Conservation (phyloP, 805 yeast genomes). For the Alloascoidea africana region DNA sequence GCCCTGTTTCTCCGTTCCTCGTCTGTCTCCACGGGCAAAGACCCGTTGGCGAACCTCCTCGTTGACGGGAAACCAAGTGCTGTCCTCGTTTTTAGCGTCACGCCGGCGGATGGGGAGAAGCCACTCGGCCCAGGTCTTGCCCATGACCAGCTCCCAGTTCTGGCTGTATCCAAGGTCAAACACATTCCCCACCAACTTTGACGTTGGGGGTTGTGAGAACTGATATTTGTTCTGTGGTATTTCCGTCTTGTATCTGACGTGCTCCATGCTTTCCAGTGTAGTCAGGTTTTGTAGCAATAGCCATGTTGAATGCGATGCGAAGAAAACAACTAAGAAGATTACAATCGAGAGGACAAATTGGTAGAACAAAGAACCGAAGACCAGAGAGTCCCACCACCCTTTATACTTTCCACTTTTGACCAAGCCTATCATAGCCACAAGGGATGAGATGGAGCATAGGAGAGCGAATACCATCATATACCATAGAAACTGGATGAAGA, state of each 20-base stretch:
- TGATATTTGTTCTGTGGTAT: conserved; percentile 19
- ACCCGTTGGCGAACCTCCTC: too few relatives aligned
- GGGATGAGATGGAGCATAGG: conserved; percentile 24
- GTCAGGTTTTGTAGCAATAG: conserved; percentile 53
- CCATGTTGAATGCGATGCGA: conserved; percentile 23
- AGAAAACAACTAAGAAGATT: background rate
- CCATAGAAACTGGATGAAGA: conserved; percentile 57
- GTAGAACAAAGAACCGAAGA: background rate
- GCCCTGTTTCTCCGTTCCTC: too few relatives aligned
- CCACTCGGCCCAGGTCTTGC: conserved; percentile 52
- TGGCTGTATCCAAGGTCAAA: conserved; percentile 52
- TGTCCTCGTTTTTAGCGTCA: too few relatives aligned
- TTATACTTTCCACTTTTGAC: conserved; percentile 24
- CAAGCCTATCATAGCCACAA: conserved; percentile 30
- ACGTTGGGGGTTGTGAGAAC: conserved; percentile 26
- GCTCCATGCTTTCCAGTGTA: conserved; percentile 55
- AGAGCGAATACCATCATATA: conserved; percentile 35
- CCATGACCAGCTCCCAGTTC: conserved; percentile 70
- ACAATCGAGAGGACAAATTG: background rate
- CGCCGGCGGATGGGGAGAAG: too few relatives aligned
- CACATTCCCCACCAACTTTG: conserved; percentile 41
- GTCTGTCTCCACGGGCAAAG: too few relatives aligned
- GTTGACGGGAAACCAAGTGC: too few relatives aligned
- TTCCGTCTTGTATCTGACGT: conserved; percentile 18
- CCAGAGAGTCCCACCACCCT: background rate